A percentile compares a stretch with the other conserved stretches of the same genome.
phyloP scores from a whole-genome alignment of 768 basidiomycete genomes.

The Kwoniella newhampshirensis region DNA sequence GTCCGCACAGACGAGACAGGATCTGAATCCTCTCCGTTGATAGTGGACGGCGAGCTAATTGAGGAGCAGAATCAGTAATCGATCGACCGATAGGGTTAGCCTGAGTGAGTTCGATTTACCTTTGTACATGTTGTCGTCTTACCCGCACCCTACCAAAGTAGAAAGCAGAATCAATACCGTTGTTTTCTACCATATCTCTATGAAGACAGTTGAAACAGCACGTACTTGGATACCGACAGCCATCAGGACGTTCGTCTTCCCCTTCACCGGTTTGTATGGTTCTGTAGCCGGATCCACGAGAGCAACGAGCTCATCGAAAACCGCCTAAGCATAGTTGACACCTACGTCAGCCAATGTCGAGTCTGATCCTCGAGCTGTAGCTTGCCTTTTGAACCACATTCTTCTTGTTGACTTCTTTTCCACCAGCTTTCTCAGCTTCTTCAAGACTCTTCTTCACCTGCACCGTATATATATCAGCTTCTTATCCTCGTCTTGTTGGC shows the following conservation, averaged over 20 bases:
- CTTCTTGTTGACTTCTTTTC: slow-evolving; percentile 75
- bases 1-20: slow-evolving; percentile 96
- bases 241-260: slow-evolving; percentile 92
- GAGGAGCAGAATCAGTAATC: slow-evolving; percentile 1
- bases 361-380: not conserved
- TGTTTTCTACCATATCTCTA: not conserved
- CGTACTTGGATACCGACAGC: slow-evolving; percentile 89
- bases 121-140: slow-evolving; percentile 99
- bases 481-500: too few species aligned
- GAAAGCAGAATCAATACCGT: slow-evolving; percentile 10
- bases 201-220: slow-evolving; percentile 1
- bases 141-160: slow-evolving; percentile 72
- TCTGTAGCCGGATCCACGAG: slow-evolving; percentile 94
- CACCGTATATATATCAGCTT: slow-evolving; percentile 8
- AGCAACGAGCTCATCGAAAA: slow-evolving; percentile 93
- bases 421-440: slow-evolving; percentile 70
- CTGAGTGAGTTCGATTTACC: slow-evolving; percentile 33
- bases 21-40: slow-evolving; percentile 93
- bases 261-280: slow-evolving; percentile 95
- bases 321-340: slow-evolving; percentile 62
- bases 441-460: slow-evolving; percentile 51
- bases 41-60: slow-evolving; percentile 84
- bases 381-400: slow-evolving; percentile 86
- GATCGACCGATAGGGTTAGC: not conserved
- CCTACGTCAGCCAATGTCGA: not conserved